Evolutionary conservation across 257 asterid species (phyloP), one percentile per base, ranked within the genome.

Genomic region (Solanum neorickii): DNA sequence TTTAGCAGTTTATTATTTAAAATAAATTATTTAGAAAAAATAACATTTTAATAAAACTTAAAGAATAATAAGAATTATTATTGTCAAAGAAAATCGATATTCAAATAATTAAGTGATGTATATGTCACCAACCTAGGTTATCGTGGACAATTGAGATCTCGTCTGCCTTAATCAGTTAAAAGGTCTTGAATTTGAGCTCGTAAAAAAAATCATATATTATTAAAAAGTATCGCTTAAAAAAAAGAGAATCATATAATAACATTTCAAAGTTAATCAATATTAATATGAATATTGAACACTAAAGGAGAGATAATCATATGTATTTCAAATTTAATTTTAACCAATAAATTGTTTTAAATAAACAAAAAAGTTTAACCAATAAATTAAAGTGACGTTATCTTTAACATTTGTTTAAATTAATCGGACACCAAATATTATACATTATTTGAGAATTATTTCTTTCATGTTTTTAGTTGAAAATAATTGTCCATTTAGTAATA

Each of bases 191-290:
- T 59, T 59, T 59, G 27, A 59, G 27, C 12, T 18, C 66, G 5
- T 59, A 20, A 59, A 1, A 20, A 59, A n/a, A n/a, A n/a, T n/a
- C n/a, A n/a, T n/a, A 20, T 0, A 59, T 21, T 21, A 12, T 59
- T 62, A 11, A 0, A 0, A 23, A 10, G 8, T 25, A 2, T 0
- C 5, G 16, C 2, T 62, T 0, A 15, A 10, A 23, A 0, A 60
- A 60, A 18, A 20, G 15, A 0, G 9, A 12, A 12, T 47, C 6
- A 62, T n/a, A 65, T n/a, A n/a, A n/a, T 65, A 25, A n/a, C 0
- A 0, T 11, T n/a, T 65, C 1, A n/a, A 4, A 62, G 11, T 2
- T n/a, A 10, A 23, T n/a, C 16, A 1, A 62, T n/a, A 62, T 20
- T 0, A 3, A 59, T 59, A 21, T 59, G 0, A 59, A 21, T 59